A percentile compares a stretch with the other conserved stretches of the same genome.
Evolutionary conservation across 257 asterid genomes (phyloP).

Genomic region (Buddleja alternifolia): DNA sequence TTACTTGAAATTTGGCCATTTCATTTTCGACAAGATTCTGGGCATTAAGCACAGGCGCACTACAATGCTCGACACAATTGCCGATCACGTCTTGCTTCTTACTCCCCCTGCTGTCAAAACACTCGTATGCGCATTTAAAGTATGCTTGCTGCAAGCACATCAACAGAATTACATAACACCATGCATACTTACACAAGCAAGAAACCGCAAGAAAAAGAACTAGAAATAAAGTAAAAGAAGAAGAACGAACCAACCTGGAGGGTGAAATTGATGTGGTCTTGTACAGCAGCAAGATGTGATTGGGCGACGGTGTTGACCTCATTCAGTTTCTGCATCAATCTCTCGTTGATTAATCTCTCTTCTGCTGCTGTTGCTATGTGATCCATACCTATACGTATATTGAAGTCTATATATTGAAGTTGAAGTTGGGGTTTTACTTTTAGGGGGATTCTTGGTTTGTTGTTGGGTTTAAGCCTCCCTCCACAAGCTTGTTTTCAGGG

Average conservation of each 20-base stretch:
- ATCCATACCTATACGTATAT: constrained; percentile 50
- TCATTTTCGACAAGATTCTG: constrained; percentile 56
- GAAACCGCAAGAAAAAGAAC: no score
- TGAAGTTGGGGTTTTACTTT: background rate
- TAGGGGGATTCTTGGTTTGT: no score
- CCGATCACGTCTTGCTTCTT: constrained; percentile 45
- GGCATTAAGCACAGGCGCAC: constrained; percentile 55
- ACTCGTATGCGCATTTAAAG: constrained; percentile 58
- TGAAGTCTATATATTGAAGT: no score
- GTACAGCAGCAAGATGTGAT: constrained; percentile 47
- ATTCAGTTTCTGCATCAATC: constrained; percentile 53
- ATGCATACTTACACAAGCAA: no score
- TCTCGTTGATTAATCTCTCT: constrained; percentile 50
- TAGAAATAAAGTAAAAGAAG: no score
- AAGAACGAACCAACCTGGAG: no score
- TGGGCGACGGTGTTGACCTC: constrained; percentile 55
- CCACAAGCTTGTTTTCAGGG: no score
- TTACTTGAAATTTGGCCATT: constrained; percentile 56
- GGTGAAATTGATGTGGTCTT: constrained; percentile 60
- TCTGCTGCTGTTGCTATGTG: constrained; percentile 57
- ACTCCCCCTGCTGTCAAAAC: constrained; percentile 61
- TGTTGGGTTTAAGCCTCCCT: no score
- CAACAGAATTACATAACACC: no score
- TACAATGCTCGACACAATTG: constrained; percentile 62
- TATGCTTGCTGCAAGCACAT: constrained; percentile 56